A percentile compares a stretch with the other conserved stretches of the same genome.
These are phyloP conservation scores for Sungouiella thailandica DNA, from an alignment of 805 yeast species.

Conservation along the genomic window DNA sequence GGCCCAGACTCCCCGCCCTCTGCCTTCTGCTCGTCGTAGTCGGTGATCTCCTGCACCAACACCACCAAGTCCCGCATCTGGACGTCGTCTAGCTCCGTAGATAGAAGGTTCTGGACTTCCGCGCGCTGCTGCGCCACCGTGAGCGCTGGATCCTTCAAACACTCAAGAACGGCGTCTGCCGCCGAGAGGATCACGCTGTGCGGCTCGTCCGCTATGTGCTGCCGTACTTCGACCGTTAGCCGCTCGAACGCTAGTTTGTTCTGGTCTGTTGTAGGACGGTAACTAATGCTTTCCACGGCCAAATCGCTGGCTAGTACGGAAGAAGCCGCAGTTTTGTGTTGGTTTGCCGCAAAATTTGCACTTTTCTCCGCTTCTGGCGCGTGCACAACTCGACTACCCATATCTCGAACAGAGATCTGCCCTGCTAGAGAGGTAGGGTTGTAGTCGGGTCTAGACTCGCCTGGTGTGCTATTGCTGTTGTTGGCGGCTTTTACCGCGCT, in stretches of 20 bases:
- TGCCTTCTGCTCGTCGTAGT: slow-evolving; percentile 29
- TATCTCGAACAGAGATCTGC: slow-evolving; percentile 57
- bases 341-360: slow-evolving; percentile 6
- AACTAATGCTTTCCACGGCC: slow-evolving; percentile 47
- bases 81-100: slow-evolving; percentile 31
- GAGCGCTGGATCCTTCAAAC: slow-evolving; percentile 43
- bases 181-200: slow-evolving; percentile 69
- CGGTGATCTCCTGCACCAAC: slow-evolving; percentile 46
- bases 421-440: slow-evolving; percentile 74
- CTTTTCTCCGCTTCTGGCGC: slow-evolving; percentile 13
- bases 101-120: slow-evolving; percentile 49
- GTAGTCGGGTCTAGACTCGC: slow-evolving; percentile 40
- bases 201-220: slow-evolving; percentile 66
- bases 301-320: slow-evolving; percentile 17
- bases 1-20: slow-evolving; percentile 3
- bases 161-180: slow-evolving; percentile 58
- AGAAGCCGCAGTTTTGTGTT: slow-evolving; percentile 12
- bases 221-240: slow-evolving; percentile 54
- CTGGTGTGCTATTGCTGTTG: too few relatives aligned
- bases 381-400: slow-evolving; percentile 51
- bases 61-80: slow-evolving; percentile 43
- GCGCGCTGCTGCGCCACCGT: slow-evolving; percentile 42
- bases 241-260: slow-evolving; percentile 49
- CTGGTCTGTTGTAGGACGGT: slow-evolving; percentile 57
- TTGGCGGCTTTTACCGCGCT: background rate